These are phyloP conservation scores for Penicillium longicatenatum DNA, from an alignment of 495 filamentous ascomycete genomes.

Conservation along the genomic window DNA sequence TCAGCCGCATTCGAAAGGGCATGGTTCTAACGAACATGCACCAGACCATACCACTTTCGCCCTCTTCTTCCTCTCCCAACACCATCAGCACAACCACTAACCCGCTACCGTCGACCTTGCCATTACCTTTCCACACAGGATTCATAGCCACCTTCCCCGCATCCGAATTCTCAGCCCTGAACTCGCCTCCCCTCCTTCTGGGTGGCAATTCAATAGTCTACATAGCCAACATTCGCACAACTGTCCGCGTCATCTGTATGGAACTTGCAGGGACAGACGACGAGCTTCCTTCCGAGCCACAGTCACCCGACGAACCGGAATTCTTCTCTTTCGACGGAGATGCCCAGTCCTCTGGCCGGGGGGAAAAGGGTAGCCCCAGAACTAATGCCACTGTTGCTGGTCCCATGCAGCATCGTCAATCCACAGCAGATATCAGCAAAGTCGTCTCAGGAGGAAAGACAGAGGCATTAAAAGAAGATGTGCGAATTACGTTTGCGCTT, in stretches of 20 bases:
- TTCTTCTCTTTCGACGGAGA: conserved; percentile 68
- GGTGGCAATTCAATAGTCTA: conserved; percentile 76
- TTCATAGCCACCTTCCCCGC: conserved; percentile 51
- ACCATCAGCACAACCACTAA: conserved; percentile 27
- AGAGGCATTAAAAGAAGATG: conserved; percentile 35
- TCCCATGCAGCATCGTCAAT: conserved; percentile 8
- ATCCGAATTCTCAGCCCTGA: conserved; percentile 39
- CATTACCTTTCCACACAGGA: conserved; percentile 47
- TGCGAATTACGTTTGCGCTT: conserved; percentile 75
- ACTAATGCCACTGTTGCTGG: not conserved
- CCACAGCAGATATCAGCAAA: conserved; percentile 28
- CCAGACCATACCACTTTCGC: conserved; percentile 30
- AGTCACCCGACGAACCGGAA: conserved; percentile 49
- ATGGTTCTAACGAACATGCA: conserved; percentile 73
- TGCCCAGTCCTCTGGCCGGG: conserved; percentile 40
- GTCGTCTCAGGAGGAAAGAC: conserved; percentile 26
- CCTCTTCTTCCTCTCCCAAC: conserved; percentile 27
- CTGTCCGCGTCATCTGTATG: conserved; percentile 67
- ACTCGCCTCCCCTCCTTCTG: conserved; percentile 49
- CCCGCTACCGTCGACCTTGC: conserved; percentile 23
- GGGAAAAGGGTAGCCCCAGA: not conserved
- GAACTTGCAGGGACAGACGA: conserved; percentile 35
- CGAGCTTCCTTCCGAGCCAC: conserved; percentile 30
- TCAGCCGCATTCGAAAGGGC: conserved; percentile 71
- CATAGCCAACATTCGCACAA: conserved; percentile 80